Percentiles rank a stretch among this genome's conserved stretches.
Evolutionary conservation across 2,329 filamentous ascomycete species (phyloP).

Genomic region (Sclerotinia trifoliorum): DNA sequence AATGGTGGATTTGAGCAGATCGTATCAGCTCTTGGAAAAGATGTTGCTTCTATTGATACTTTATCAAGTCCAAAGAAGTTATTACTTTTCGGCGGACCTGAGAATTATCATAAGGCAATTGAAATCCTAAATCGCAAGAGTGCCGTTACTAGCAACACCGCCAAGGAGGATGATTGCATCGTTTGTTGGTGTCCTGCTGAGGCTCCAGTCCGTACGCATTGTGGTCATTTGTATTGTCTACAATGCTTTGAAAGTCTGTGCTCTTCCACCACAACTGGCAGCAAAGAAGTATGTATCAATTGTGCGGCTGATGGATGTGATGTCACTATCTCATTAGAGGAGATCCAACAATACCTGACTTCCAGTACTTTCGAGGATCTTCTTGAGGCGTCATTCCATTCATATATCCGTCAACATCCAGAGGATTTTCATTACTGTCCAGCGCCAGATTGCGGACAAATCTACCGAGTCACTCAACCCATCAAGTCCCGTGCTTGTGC

Average conservation of each 20-base stretch:
- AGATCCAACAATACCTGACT: conserved; percentile 23
- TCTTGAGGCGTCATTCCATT: conserved; percentile 22
- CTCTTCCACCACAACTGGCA: conserved; percentile 27
- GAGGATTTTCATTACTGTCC: conserved; percentile 20
- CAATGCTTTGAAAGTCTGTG: conserved; percentile 45
- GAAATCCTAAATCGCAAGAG: neutral
- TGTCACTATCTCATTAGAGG: conserved; percentile 20
- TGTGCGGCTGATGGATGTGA: conserved; percentile 23
- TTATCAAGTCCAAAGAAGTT: neutral
- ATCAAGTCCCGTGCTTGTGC: conserved; percentile 23
- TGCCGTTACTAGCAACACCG: conserved; percentile 7
- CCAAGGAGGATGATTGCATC: neutral
- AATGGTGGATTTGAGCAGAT: conserved; percentile 5
- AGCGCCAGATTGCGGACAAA: conserved; percentile 18
- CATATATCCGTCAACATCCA: conserved; percentile 24
- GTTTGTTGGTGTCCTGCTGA: conserved; percentile 11
- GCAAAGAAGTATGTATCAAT: conserved; percentile 26
- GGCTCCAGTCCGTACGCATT: neutral
- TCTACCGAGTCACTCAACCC: conserved; percentile 12
- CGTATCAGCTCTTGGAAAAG: neutral
- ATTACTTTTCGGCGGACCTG: neutral
- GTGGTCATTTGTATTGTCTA: conserved; percentile 41
- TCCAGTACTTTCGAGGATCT: conserved; percentile 23
- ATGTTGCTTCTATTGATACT: conserved; percentile 31
- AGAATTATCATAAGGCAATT: conserved; percentile 12